A percentile compares a stretch with the other conserved stretches of the same genome.
These are phyloP conservation scores for Torulaspora globosa DNA, from an alignment of 1,139 yeast species.

Conservation along the genomic window DNA sequence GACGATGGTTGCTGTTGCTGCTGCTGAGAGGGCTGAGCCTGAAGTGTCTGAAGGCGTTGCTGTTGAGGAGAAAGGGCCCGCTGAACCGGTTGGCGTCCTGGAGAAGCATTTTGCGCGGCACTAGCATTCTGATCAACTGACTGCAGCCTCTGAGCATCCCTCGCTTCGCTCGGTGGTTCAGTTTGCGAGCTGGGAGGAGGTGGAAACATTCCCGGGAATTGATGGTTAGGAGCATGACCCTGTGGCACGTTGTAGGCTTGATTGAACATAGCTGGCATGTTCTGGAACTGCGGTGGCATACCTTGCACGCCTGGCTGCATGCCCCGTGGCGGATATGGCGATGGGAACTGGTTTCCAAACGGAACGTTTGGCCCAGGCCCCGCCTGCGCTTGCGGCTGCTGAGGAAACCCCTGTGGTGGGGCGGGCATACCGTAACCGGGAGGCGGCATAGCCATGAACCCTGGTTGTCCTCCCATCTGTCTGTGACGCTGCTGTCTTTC, in stretches of 20 bases:
- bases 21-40: slow-evolving; percentile 15
- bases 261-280: slow-evolving; percentile 21
- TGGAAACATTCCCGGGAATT: slow-evolving; percentile 10
- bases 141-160: not conserved
- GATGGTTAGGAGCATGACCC: slow-evolving; percentile 19
- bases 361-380: slow-evolving; percentile 6
- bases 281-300: slow-evolving; percentile 20
- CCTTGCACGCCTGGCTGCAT: slow-evolving; percentile 21
- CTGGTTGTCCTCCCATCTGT: slow-evolving; percentile 15
- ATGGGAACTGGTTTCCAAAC: slow-evolving; percentile 16
- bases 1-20: slow-evolving; percentile 22
- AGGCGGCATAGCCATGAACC: slow-evolving; percentile 16
- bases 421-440: slow-evolving; percentile 21
- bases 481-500: slow-evolving; percentile 35
- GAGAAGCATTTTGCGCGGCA: slow-evolving; percentile 17
- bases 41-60: slow-evolving; percentile 19
- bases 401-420: slow-evolving; percentile 20
- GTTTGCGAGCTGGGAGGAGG: slow-evolving; percentile 1
- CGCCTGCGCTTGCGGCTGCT: slow-evolving; percentile 11
- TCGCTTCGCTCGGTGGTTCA: not conserved
- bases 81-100: slow-evolving; percentile 8
- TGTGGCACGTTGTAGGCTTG: slow-evolving; percentile 20
- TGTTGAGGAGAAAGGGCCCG: slow-evolving; percentile 4
- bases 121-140: slow-evolving; percentile 22
- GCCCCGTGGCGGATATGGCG: slow-evolving; percentile 21